Base-by-base conservation (phyloP, 169 alveolate genomes). In the Besnoitia besnoiti region DNA sequence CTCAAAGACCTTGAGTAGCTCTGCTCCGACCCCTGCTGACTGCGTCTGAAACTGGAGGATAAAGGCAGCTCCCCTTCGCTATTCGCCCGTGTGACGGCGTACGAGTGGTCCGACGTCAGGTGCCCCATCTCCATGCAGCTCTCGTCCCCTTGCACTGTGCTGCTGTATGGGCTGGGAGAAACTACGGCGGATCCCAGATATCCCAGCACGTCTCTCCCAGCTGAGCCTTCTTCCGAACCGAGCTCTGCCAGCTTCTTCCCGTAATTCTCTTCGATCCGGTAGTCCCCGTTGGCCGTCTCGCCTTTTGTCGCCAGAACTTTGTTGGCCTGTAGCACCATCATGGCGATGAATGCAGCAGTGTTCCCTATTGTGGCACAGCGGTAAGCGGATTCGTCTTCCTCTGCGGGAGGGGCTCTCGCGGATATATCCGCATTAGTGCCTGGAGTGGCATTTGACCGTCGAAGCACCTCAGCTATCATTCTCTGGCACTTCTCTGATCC, bases 271-370 rank as follows among this genome's bases (percentile, higher is more conserved):
- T 55, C 67, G 12, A n/a, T n/a, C 27, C 67, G 67, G 24, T 0
- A 55, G 4, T 55, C 67, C 67, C 24, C 67, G 12, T 0, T n/a
- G 27, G 7, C 3, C 30, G 27, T 55, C 33, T 19, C 67, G 67
- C 67, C 27, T 3, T 55, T 55, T n/a, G 16, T 73, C 82, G 27
- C 47, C n/a, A n/a, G 39, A 7, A 73, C 2, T n/a, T 42, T 16
- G 21, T n/a, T 73, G 12, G 82, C 82, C 47, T 73, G 47, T 42
- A 73, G 12, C 82, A 19, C 12, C 82, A 73, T 73, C 82, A 73
- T n/a, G 27, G 82, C 82, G 47, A 73, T n/a, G 44, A 73, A 73
- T n/a, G 82, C 82, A n/a, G 82, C 82, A 30, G 82, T 42, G n/a
- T n/a, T 73, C 8, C 46, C 82, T 35, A 73, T 16, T n/a, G 47